Evolutionary conservation across 2,329 filamentous ascomycete genomes (phyloP), one percentile per base, ranked within the genome.

Genomic region (Orbilia quercus): DNA sequence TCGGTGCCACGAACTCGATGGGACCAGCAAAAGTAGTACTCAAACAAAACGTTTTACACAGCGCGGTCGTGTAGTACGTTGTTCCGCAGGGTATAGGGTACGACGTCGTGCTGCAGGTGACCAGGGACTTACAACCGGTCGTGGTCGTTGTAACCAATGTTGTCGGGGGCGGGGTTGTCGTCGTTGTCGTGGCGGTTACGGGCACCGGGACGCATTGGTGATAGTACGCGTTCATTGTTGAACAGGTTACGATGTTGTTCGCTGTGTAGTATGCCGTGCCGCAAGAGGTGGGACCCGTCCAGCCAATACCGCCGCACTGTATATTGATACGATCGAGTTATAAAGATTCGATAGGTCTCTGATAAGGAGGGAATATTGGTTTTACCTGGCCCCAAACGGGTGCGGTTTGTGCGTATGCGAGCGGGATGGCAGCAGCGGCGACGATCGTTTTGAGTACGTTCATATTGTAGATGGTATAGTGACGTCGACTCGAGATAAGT

Each of bases 381-480:
- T 53, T 38, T 38, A 67, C 63, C 28, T 67, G 63, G 28, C 63
- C 63, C 63, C 63, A 67, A 1, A 67, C 31, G 11, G 44, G 28
- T 14, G 57, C 51, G 23, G 53, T 67, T n/a, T 67, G 63, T 7
- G 63, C 63, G 36, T 42, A 67, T 25, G 42, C 50, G 14, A 57
- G 3, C 23, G 60, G 50, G 28, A 57, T 2, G 14, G 23, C 18
- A n/a, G 28, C 20, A 22, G 60, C 60, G 18, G 55, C 5, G 6
- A 40, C 60, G 7, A 65, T 48, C 2, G 14, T 2, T 42, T 65
- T 65, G n/a, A 57, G 12, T 6, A 23, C 31, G 34, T 55, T 25
- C 60, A 65, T 65, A 38, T 11, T 57, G 11, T 4, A 42, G n/a
- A n/a, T n/a, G n/a, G 16, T 42, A 14, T 42, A 12, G n/a, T 6